Conservation (phyloP, 176 grass and related monocot genomes). For the Stipa capillata region DNA sequence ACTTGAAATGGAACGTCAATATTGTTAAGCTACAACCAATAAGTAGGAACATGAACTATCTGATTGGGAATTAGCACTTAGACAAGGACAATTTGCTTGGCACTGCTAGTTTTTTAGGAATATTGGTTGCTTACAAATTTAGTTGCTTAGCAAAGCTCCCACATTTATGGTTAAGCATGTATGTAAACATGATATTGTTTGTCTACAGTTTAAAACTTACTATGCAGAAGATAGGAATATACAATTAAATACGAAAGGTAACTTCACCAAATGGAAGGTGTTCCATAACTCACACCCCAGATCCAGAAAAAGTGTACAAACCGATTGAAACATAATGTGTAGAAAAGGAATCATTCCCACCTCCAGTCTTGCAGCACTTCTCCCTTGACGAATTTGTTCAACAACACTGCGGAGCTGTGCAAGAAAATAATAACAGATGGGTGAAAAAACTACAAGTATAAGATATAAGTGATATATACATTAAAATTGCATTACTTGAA, state of each 20-base stretch:
- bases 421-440: not conserved
- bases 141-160: not conserved
- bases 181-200: not conserved
- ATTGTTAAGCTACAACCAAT: not conserved
- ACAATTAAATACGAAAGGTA: not conserved
- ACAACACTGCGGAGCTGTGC: conserved; percentile 36
- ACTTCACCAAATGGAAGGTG: not conserved
- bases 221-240: not conserved
- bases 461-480: not conserved
- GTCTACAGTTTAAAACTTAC: not conserved
- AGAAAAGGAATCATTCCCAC: conserved; percentile 30
- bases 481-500: not conserved
- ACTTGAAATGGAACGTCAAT: not conserved
- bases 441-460: not conserved
- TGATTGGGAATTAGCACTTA: not conserved
- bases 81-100: not conserved
- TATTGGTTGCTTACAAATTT: not conserved
- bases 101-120: not conserved
- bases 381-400: conserved; percentile 45
- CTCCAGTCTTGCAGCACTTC: conserved; percentile 36
- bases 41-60: not conserved
- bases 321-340: too few species aligned
- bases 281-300: not conserved
- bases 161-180: not conserved
- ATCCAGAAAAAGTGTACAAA: not conserved